These are phyloP conservation scores for Geranium incanum DNA, from an alignment of 441 rosid species.

Conservation along the genomic window DNA sequence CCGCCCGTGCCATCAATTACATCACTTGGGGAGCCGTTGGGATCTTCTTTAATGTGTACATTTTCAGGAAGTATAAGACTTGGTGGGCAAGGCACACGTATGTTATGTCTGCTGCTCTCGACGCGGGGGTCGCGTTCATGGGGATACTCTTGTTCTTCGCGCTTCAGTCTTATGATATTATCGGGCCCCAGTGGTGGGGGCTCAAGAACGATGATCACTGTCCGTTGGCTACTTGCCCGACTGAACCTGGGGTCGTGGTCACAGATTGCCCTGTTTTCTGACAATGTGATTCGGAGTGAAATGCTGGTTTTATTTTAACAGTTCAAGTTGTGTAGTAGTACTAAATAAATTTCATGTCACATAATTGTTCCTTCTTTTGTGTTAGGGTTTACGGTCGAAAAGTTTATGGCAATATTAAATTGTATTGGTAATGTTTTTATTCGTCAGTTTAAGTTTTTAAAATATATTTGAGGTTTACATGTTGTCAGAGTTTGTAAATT, in stretches of 20 bases:
- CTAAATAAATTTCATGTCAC: too few relatives aligned
- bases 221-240: neutral
- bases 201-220: neutral
- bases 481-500: too few relatives aligned
- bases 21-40: slow-evolving; percentile 1
- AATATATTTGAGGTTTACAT: too few relatives aligned
- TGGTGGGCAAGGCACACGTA: neutral
- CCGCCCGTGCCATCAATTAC: neutral
- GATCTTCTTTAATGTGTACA: neutral
- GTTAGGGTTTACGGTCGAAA: too few relatives aligned
- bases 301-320: too few relatives aligned
- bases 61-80: neutral
- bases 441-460: too few relatives aligned
- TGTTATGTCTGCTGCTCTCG: neutral
- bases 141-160: neutral
- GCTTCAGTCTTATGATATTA: neutral
- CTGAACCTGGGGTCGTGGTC: neutral
- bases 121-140: neutral
- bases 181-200: neutral
- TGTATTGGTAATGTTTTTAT: too few relatives aligned
- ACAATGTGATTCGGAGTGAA: too few relatives aligned
- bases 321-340: too few relatives aligned
- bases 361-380: too few relatives aligned
- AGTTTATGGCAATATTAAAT: too few relatives aligned
- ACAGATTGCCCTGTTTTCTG: neutral